Conservation (phyloP, 805 yeast species). For the Yamadazyma olivae region DNA sequence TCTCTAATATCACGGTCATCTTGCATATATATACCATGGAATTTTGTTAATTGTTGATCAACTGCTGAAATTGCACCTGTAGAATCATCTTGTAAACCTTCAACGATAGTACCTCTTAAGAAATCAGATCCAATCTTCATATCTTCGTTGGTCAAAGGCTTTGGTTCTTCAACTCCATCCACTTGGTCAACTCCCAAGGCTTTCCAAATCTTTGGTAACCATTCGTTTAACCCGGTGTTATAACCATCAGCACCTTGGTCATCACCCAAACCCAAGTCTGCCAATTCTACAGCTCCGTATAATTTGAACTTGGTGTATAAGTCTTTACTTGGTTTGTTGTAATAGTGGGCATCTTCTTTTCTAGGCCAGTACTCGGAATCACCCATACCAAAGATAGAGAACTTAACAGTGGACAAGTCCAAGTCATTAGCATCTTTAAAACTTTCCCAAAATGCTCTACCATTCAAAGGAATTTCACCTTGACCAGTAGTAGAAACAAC, state of each 20-base stretch:
- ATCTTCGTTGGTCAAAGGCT: slow-evolving; percentile 90
- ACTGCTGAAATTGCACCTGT: slow-evolving; percentile 90
- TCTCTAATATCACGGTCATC: slow-evolving; percentile 97
- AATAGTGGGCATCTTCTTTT: slow-evolving; percentile 89
- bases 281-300: slow-evolving; percentile 71
- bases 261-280: slow-evolving; percentile 86
- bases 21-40: slow-evolving; percentile 98
- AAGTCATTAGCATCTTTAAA: slow-evolving; percentile 58
- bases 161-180: slow-evolving; percentile 85
- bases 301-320: slow-evolving; percentile 59
- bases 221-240: slow-evolving; percentile 82
- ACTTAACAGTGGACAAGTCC: slow-evolving; percentile 58
- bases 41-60: slow-evolving; percentile 92
- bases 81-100: slow-evolving; percentile 72
- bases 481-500: slow-evolving; percentile 79
- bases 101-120: slow-evolving; percentile 90
- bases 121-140: slow-evolving; percentile 85
- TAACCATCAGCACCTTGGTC: slow-evolving; percentile 97
- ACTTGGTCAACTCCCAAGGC: slow-evolving; percentile 82
- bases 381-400: slow-evolving; percentile 73
- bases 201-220: slow-evolving; percentile 86
- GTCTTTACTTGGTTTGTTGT: slow-evolving; percentile 87
- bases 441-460: slow-evolving; percentile 73
- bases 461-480: slow-evolving; percentile 85
- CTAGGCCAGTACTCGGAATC: slow-evolving; percentile 95